Evolutionary conservation across 306 rosid genomes (phyloP).

Genomic region (Senna tora): DNA sequence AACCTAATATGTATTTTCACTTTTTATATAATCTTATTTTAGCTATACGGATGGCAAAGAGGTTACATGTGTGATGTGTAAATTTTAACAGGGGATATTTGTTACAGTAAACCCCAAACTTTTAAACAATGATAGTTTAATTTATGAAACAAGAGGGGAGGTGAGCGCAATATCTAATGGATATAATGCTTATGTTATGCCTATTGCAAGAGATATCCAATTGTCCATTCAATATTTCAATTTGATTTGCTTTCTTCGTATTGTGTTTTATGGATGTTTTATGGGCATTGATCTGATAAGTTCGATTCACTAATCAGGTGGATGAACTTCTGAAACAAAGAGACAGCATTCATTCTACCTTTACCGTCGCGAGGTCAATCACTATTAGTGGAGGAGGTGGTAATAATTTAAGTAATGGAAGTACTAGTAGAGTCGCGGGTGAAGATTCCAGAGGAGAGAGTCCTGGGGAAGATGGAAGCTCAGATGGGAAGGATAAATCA

Average conservation of each 20-base stretch:
- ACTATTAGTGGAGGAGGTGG: slow-evolving; percentile 50
- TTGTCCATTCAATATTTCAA: slow-evolving; percentile 2
- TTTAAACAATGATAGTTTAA: not conserved
- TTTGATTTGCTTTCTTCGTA: slow-evolving; percentile 1
- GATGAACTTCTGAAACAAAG: slow-evolving; percentile 96
- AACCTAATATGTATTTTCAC: not conserved
- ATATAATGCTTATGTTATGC: not conserved
- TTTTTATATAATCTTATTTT: not conserved
- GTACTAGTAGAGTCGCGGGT: slow-evolving; percentile 65
- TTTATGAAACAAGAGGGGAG: not conserved
- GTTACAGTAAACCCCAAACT: not conserved
- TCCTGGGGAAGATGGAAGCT: slow-evolving; percentile 81
- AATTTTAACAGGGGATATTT: not conserved
- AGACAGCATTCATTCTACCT: slow-evolving; percentile 80
- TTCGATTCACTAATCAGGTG: slow-evolving; percentile 57
- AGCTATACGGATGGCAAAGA: not conserved
- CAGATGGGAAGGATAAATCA: slow-evolving; percentile 88
- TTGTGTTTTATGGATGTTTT: not conserved
- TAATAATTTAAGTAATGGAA: slow-evolving; percentile 71
- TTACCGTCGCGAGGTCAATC: slow-evolving; percentile 52
- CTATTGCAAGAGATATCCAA: not conserved
- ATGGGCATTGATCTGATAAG: not conserved
- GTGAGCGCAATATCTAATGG: not conserved
- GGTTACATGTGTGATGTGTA: not conserved
- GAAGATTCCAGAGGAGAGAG: slow-evolving; percentile 70